Evolutionary conservation across 352 stramenopile species (phyloP), one percentile per base, ranked within the genome.

Genomic region (Pythium periplocum): DNA sequence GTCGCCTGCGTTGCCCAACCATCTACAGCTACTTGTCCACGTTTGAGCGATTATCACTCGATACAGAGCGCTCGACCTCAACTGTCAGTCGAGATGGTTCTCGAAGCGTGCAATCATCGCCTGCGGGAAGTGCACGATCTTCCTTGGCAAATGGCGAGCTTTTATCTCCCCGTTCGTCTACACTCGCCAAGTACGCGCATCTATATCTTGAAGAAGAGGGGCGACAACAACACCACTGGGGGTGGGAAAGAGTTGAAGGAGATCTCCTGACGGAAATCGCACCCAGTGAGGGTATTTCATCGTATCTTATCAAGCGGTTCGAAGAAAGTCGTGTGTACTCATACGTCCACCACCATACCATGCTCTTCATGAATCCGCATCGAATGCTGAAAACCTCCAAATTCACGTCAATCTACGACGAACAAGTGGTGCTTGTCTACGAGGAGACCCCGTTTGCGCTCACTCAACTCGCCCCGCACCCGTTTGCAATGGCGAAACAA

Each of bases 351-450:
- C 62, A 87, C 49, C 74, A 82, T 49, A 78, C 73, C 33, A 75
- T 90, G 66, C 44, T 88, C 32, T 69, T 83, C 8, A 57, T 90
- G 36, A 92, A 92, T 45, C 81, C 81, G n/a, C 69, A 81, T 42
- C 81, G 81, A 10, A 61, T 92, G 52, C 57, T 92, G 8, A 83
- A 92, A 52, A 89, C 80, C 34, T 59, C 69, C 34, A 73, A 79
- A 42, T 87, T 84, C 58, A 90, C 75, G n/a, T 90, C 78, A 35
- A 92, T 92, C 56, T 92, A 89, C 50, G 78, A 90, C 42, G 81
- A 92, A 50, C 71, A 87, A 37, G 77, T 89, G 34, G 81, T 89
- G 36, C 52, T 90, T 12, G 69, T 70, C 32, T 92, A 87, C 53
- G 62, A 65, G 12, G 52, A 79, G 48, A 86, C 70, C 1, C 55